Conservation (phyloP, 1,284 basidiomycete species). For the Apiotrichum veenhuisii region DNA sequence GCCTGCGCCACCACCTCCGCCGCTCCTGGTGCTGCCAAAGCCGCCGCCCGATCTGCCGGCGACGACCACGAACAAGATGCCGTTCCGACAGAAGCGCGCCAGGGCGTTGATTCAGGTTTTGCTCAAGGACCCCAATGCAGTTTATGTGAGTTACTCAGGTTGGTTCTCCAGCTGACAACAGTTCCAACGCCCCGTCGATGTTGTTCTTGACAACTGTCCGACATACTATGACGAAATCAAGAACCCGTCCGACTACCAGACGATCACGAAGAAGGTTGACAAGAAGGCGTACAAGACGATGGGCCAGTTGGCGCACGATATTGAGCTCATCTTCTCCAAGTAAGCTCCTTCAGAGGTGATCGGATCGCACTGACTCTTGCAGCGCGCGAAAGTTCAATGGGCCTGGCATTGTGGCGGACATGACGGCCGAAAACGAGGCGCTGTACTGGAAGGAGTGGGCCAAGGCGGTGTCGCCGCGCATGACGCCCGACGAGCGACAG, state of each 20-base stretch:
- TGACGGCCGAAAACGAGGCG: conserved; percentile 68
- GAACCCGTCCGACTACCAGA: conserved; percentile 91
- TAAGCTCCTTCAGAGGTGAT: conserved; percentile 35
- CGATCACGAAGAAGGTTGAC: conserved; percentile 70
- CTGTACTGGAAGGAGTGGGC: conserved; percentile 83
- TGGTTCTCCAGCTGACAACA: conserved; percentile 12
- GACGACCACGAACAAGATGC: conserved; percentile 34
- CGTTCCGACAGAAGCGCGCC: conserved; percentile 74
- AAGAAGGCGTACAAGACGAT: conserved; percentile 63
- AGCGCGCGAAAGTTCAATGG: conserved; percentile 81
- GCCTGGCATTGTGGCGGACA: conserved; percentile 60
- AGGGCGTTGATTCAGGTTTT: conserved; percentile 66
- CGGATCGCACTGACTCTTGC: conserved; percentile 2
- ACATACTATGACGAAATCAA: conserved; percentile 94
- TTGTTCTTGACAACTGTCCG: conserved; percentile 73
- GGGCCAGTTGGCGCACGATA: conserved; percentile 76
- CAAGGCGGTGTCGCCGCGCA: conserved; percentile 67
- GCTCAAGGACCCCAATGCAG: conserved; percentile 64
- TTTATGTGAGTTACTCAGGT: conserved; percentile 51
- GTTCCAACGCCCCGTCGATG: conserved; percentile 83
- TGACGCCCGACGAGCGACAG: conserved; percentile 77
- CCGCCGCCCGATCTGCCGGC: conserved; percentile 32
- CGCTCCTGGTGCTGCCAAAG: conserved; percentile 38
- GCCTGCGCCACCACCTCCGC: conserved; percentile 38
- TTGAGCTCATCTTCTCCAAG: conserved; percentile 81